Evolutionary conservation across 345 rosid species (phyloP).

Genomic region (Linum trigynum): DNA sequence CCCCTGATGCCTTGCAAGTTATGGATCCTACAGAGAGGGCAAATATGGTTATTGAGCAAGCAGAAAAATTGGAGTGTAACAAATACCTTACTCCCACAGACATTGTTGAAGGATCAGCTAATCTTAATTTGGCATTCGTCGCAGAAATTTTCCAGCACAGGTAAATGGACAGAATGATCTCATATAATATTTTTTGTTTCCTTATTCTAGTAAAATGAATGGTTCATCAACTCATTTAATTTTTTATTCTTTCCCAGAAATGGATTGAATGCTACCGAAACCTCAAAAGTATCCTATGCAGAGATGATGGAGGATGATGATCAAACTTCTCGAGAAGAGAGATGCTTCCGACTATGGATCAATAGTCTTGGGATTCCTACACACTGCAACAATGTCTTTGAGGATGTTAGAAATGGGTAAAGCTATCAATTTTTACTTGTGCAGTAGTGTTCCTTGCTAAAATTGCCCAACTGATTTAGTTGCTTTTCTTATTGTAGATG

Average conservation of each 20-base stretch:
- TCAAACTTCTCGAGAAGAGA: slow-evolving; percentile 90
- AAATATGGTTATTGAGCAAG: slow-evolving; percentile 71
- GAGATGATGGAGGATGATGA: slow-evolving; percentile 98
- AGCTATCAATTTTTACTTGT: slow-evolving; percentile 11
- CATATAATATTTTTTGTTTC: not conserved
- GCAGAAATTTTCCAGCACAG: slow-evolving; percentile 93
- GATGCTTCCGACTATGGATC: slow-evolving; percentile 97
- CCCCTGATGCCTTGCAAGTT: slow-evolving; percentile 35
- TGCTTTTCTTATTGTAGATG: slow-evolving; percentile 44
- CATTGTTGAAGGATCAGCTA: slow-evolving; percentile 90
- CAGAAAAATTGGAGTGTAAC: slow-evolving; percentile 93
- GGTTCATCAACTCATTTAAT: not conserved
- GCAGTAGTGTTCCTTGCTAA: not conserved
- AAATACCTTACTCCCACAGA: slow-evolving; percentile 79
- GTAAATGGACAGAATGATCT: slow-evolving; percentile 26
- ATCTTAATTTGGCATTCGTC: slow-evolving; percentile 95
- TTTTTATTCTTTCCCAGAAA: slow-evolving; percentile 45
- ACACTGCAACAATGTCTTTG: slow-evolving; percentile 77
- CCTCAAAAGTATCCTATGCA: slow-evolving; percentile 56
- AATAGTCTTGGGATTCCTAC: slow-evolving; percentile 84
- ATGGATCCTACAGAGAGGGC: slow-evolving; percentile 74
- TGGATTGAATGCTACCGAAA: slow-evolving; percentile 56
- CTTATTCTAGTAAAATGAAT: no score
- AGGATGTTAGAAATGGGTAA: slow-evolving; percentile 93
- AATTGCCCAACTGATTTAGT: slow-evolving; percentile 1